phyloP scores from a whole-genome alignment of 257 asterid species.

The Solanum boliviense region DNA sequence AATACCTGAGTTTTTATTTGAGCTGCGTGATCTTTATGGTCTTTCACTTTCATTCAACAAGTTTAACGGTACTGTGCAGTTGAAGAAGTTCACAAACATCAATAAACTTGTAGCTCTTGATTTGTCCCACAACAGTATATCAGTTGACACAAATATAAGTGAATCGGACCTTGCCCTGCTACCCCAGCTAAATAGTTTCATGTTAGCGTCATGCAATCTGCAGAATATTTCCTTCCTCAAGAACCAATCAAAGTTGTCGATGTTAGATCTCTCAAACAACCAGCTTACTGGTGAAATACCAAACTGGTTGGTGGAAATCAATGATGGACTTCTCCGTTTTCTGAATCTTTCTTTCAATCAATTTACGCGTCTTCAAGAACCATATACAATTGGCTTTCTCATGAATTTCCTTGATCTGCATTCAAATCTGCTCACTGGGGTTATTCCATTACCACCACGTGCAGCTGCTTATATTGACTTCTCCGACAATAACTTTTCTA shows the following conservation, averaged over 20 bases:
- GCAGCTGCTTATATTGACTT: conserved; percentile 14
- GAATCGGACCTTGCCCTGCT: background rate
- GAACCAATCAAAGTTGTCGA: conserved; percentile 9
- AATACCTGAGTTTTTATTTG: conserved; percentile 1
- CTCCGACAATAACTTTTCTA: conserved; percentile 16
- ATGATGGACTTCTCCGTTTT: background rate
- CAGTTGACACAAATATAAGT: conserved; percentile 5
- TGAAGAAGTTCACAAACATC: background rate
- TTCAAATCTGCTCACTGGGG: background rate
- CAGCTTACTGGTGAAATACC: conserved; percentile 1
- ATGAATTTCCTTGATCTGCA: background rate
- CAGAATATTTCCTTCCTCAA: conserved; percentile 24
- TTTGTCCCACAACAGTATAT: conserved; percentile 9
- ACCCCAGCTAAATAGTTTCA: conserved; percentile 5
- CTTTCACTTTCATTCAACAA: conserved; percentile 2
- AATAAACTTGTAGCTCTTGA: background rate
- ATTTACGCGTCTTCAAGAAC: background rate
- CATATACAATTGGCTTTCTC: background rate
- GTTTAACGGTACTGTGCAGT: conserved; percentile 5
- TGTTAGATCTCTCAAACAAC: conserved; percentile 20
- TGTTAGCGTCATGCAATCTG: conserved; percentile 43
- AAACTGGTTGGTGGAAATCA: background rate
- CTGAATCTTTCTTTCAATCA: background rate
- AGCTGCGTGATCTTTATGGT: background rate
- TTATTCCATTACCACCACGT: background rate